Percentiles rank a stretch among this genome's conserved stretches.
Conservation (phyloP, 78 protist genomes). For the Ministeria vibrans region DNA sequence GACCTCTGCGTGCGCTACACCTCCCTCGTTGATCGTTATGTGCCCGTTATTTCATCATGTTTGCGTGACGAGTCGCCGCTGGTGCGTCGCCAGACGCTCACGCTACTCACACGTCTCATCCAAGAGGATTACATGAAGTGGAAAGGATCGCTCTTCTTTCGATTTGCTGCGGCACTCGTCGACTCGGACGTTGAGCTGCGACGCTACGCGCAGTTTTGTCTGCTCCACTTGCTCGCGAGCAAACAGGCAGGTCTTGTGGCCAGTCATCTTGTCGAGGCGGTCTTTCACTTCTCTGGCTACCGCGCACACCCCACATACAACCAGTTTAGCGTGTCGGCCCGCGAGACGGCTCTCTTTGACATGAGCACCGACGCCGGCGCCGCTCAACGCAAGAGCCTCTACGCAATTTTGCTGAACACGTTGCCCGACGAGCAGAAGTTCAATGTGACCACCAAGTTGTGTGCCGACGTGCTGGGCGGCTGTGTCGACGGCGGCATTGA, state of each 20-base stretch:
- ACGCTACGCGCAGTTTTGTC: conserved; percentile 39
- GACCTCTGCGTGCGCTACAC: conserved; percentile 66
- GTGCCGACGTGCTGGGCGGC: conserved; percentile 33
- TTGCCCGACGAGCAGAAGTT: conserved; percentile 49
- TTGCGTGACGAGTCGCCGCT: conserved; percentile 43
- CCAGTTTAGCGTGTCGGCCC: conserved; percentile 10
- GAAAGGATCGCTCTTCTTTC: conserved; percentile 62
- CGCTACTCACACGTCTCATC: conserved; percentile 45
- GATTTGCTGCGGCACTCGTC: conserved; percentile 49
- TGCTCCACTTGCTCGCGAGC: conserved; percentile 34
- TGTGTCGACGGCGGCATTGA: conserved; percentile 42
- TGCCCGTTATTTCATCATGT: conserved; percentile 48
- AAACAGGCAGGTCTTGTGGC: conserved; percentile 39
- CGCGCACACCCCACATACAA: conserved; percentile 51
- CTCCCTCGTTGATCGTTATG: conserved; percentile 44
- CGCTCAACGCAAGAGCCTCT: conserved; percentile 47
- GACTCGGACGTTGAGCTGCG: conserved; percentile 31
- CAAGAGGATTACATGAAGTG: conserved; percentile 71
- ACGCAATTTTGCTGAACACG: conserved; percentile 29
- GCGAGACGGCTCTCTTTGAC: not conserved
- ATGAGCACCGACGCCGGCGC: not conserved
- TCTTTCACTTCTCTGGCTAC: conserved; percentile 52
- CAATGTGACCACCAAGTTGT: conserved; percentile 27
- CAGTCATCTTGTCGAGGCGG: conserved; percentile 49
- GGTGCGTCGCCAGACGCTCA: conserved; percentile 62